Conservation (phyloP, 305 asterid genomes). For the Fraxinus dipetala region DNA sequence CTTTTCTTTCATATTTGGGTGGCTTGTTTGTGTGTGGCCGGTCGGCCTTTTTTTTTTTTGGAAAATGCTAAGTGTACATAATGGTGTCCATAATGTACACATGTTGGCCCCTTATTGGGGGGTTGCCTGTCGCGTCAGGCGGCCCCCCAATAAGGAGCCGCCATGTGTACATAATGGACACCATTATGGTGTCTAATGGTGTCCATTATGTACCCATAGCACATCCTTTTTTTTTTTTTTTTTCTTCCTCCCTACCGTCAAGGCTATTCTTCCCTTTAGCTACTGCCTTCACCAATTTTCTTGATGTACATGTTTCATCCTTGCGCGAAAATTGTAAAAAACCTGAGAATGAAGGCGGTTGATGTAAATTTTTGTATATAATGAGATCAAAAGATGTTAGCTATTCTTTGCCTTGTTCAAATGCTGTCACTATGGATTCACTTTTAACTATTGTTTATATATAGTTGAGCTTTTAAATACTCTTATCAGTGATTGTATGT, state of each 20-base stretch:
- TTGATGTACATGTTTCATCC: constrained; percentile 48
- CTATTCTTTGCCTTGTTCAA: constrained; percentile 12
- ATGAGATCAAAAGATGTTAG: constrained; percentile 29
- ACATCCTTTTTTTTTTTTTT: no score
- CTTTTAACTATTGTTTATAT: background rate
- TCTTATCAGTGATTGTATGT: background rate
- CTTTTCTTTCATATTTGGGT: constrained; percentile 24
- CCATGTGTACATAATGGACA: no score
- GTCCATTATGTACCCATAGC: no score
- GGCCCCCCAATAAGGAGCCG: no score
- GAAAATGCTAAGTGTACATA: no score
- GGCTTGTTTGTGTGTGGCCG: constrained; percentile 32
- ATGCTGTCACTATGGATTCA: background rate
- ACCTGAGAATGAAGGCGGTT: constrained; percentile 38
- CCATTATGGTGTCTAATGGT: no score
- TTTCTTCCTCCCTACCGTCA: no score
- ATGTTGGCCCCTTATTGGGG: no score
- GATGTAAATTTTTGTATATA: constrained; percentile 48
- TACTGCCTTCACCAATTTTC: constrained; percentile 17
- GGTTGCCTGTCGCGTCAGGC: no score
- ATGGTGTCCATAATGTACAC: no score
- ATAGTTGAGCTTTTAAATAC: background rate
- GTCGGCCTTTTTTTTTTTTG: background rate
- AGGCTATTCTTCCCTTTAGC: background rate
- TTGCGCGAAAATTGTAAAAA: constrained; percentile 26